These are phyloP conservation scores for Plectosphaerella cucumerina DNA, from an alignment of 2,329 filamentous ascomycete species.

Conservation along the genomic window DNA sequence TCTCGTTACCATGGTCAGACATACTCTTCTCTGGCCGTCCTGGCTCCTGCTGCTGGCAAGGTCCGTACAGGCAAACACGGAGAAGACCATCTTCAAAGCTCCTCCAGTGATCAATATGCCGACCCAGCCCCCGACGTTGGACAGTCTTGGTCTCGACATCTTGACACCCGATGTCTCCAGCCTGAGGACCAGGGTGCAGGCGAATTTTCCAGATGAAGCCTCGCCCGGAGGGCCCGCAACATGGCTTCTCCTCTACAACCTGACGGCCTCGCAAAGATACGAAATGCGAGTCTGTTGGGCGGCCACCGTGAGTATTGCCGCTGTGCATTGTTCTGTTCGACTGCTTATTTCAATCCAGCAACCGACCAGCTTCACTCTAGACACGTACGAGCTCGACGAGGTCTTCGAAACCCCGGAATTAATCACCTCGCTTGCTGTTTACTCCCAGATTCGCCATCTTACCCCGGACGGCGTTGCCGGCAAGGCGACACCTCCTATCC, in stretches of 20 bases:
- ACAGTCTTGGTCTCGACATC: constrained; percentile 58
- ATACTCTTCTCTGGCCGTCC: too few species aligned
- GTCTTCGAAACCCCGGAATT: constrained; percentile 61
- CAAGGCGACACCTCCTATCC: constrained; percentile 4
- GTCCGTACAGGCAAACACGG: constrained; percentile 64
- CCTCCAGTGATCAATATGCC: constrained; percentile 57
- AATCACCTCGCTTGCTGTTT: constrained; percentile 59
- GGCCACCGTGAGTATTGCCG: constrained; percentile 64
- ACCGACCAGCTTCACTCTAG: constrained; percentile 75
- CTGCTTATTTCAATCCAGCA: constrained; percentile 81
- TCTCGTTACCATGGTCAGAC: too few species aligned
- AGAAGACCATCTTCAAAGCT: constrained; percentile 85
- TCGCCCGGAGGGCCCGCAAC: constrained; percentile 56
- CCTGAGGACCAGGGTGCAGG: constrained; percentile 60
- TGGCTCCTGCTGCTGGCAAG: not conserved
- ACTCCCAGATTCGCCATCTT: constrained; percentile 48
- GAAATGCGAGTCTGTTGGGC: constrained; percentile 93
- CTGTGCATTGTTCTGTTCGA: constrained; percentile 65
- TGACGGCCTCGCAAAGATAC: constrained; percentile 73
- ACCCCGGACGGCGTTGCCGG: constrained; percentile 10
- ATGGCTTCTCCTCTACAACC: constrained; percentile 73
- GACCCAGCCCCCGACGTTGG: constrained; percentile 48
- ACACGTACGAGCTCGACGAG: constrained; percentile 56
- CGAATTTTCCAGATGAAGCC: constrained; percentile 59
- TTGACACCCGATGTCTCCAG: constrained; percentile 55